A percentile compares a stretch with the other conserved stretches of the same genome.
These are phyloP conservation scores for Lactarius psammicola DNA, from an alignment of 768 basidiomycete species.

Conservation along the genomic window DNA sequence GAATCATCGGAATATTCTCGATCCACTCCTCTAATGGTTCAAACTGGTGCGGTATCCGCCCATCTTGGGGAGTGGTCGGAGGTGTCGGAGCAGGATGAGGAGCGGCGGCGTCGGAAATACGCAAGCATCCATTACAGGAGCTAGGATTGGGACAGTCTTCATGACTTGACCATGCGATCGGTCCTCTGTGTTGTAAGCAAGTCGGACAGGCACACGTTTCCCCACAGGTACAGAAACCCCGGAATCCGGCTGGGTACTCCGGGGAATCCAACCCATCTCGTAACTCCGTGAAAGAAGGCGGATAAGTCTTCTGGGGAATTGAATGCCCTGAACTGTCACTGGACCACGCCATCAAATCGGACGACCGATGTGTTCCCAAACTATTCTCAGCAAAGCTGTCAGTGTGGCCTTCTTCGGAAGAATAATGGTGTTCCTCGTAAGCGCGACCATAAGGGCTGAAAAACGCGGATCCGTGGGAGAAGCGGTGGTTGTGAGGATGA, in stretches of 20 bases:
- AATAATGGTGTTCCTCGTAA: constrained; percentile 49
- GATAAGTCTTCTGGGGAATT: constrained; percentile 10
- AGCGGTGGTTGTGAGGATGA: constrained; percentile 43
- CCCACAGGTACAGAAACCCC: constrained; percentile 26
- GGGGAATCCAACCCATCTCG: constrained; percentile 21
- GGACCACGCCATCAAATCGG: constrained; percentile 24
- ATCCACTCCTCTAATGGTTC: constrained; percentile 30
- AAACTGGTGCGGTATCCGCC: constrained; percentile 23
- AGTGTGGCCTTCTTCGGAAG: constrained; percentile 32
- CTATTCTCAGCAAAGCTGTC: constrained; percentile 20
- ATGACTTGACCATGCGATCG: constrained; percentile 24
- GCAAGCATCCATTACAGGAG: constrained; percentile 25
- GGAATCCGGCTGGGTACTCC: constrained; percentile 21
- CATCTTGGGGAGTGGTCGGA: constrained; percentile 27
- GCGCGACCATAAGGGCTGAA: constrained; percentile 71
- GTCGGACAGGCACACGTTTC: constrained; percentile 25
- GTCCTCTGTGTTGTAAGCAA: constrained; percentile 27
- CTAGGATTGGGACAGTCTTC: constrained; percentile 22
- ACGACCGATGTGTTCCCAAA: constrained; percentile 2
- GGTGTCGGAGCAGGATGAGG: constrained; percentile 28
- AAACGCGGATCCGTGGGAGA: constrained; percentile 45
- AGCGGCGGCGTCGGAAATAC: constrained; percentile 16
- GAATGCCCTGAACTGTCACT: constrained; percentile 22
- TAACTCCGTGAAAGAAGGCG: constrained; percentile 11
- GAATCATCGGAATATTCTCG: constrained; percentile 22